Evolutionary conservation across 352 stramenopile species (phyloP), one percentile per base, ranked within the genome.

Genomic region (Synura sp.): DNA sequence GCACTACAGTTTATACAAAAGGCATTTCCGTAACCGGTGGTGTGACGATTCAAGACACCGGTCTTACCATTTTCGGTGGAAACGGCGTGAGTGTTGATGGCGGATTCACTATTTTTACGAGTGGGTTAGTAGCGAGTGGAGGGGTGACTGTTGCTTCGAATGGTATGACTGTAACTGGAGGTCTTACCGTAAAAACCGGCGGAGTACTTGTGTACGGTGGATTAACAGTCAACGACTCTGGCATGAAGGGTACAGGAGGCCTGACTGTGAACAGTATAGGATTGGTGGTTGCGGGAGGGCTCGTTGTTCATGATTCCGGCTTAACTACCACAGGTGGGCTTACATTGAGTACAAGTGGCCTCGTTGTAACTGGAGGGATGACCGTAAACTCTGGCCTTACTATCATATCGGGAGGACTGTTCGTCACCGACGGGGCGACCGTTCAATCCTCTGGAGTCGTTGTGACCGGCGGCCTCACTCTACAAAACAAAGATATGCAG

Each of bases 21-120:
- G 71, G 71, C 2, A 14, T 78, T 3, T 9, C 3, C 2, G 29
- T 78, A 27, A 35, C 5, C 1, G n/a, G n/a, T n/a, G 73, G 73
- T 36, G 17, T 70, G 1, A 49, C 73, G 1, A 49, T 79, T 55
- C n/a, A n/a, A n/a, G n/a, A n/a, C n/a, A n/a, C n/a, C n/a, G n/a
- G n/a, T n/a, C n/a, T n/a, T n/a, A n/a, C n/a, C n/a, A n/a, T n/a
- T n/a, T n/a, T n/a, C n/a, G n/a, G n/a, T n/a, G n/a, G n/a, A n/a
- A n/a, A n/a, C n/a, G 38, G 38, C 19, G 38, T 44, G 9, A 19
- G 9, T 17, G 38, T 44, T 44, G 19, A 44, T 44, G 38, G 38
- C 19, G 38, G 38, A 44, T n/a, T n/a, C n/a, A n/a, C n/a, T n/a
- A n/a, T n/a, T n/a, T n/a, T n/a, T n/a, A n/a, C n/a, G n/a, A n/a